Evolutionary conservation across 768 basidiomycete genomes (phyloP).

Genomic region (Xerocomellus amylosporus): DNA sequence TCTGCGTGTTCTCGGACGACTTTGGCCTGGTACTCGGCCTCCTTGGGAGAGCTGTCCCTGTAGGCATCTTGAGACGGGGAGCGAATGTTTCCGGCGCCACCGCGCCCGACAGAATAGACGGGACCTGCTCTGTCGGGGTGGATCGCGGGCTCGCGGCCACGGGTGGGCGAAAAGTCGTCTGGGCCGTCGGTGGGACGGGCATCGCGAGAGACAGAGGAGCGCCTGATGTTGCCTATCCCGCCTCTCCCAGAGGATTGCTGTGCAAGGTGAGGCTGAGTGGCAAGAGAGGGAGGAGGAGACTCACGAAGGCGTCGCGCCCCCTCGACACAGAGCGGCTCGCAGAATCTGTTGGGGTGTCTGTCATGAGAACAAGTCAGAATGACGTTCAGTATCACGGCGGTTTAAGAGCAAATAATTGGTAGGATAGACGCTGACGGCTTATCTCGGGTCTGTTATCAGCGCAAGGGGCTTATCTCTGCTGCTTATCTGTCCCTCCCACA

Average conservation of each 20-base stretch:
- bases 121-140: constrained; percentile 37
- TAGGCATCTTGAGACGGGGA: constrained; percentile 55
- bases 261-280: not conserved
- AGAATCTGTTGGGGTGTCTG: constrained; percentile 18
- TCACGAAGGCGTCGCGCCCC: constrained; percentile 57
- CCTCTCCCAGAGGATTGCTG: constrained; percentile 65
- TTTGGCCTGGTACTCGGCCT: constrained; percentile 24
- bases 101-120: constrained; percentile 64
- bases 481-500: constrained; percentile 16
- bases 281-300: constrained; percentile 22
- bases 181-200: constrained; percentile 40
- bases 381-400: too few species aligned
- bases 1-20: constrained; percentile 30
- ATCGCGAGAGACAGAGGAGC: constrained; percentile 45
- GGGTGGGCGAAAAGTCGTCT: constrained; percentile 51
- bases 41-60: constrained; percentile 35
- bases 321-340: constrained; percentile 52
- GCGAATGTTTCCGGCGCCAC: constrained; percentile 83
- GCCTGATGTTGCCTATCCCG: constrained; percentile 65
- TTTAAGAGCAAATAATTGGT: not conserved
- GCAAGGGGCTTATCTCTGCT: constrained; percentile 16
- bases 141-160: constrained; percentile 57
- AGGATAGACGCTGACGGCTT: constrained; percentile 4
- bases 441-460: constrained; percentile 18
- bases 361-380: constrained; percentile 18